A percentile compares a stretch with the other conserved stretches of the same genome.
phyloP scores from a whole-genome alignment of 371 early-diverging fungal genomes.

The Blakeslea trispora region DNA sequence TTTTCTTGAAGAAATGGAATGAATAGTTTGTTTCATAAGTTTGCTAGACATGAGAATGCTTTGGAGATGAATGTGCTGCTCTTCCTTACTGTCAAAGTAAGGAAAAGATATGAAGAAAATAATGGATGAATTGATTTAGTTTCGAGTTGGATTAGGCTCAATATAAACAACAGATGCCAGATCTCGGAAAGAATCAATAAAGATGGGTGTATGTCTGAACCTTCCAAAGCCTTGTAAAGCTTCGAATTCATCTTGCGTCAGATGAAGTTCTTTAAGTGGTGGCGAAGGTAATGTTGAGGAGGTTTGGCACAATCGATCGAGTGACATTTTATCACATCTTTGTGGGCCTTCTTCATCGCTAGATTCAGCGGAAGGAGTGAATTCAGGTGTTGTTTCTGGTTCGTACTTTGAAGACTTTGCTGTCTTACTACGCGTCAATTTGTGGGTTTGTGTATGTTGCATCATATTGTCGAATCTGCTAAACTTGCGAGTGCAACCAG shows the following conservation, averaged over 20 bases:
- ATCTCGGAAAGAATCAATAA: slow-evolving; percentile 40
- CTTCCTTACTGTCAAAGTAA: neutral
- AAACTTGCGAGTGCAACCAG: slow-evolving; percentile 58
- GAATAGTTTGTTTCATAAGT: neutral
- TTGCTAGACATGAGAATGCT: neutral
- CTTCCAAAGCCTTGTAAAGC: slow-evolving; percentile 47
- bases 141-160: slow-evolving; percentile 27
- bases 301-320: neutral
- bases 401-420: neutral
- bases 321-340: neutral
- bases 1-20: too few species aligned
- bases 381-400: slow-evolving; percentile 18
- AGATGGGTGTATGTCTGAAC: slow-evolving; percentile 37
- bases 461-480: slow-evolving; percentile 69
- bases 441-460: slow-evolving; percentile 63
- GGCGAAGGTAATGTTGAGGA: slow-evolving; percentile 3
- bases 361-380: slow-evolving; percentile 8
- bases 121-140: neutral
- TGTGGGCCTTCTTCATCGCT: slow-evolving; percentile 16
- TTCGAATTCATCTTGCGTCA: slow-evolving; percentile 50
- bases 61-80: neutral
- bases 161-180: slow-evolving; percentile 29
- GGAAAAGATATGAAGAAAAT: neutral
- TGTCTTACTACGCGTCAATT: slow-evolving; percentile 18
- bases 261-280: slow-evolving; percentile 25